A percentile compares a stretch with the other conserved stretches of the same genome.
Evolutionary conservation across 2,329 filamentous ascomycete species (phyloP).

Genomic region (Drechmeria coniospora): DNA sequence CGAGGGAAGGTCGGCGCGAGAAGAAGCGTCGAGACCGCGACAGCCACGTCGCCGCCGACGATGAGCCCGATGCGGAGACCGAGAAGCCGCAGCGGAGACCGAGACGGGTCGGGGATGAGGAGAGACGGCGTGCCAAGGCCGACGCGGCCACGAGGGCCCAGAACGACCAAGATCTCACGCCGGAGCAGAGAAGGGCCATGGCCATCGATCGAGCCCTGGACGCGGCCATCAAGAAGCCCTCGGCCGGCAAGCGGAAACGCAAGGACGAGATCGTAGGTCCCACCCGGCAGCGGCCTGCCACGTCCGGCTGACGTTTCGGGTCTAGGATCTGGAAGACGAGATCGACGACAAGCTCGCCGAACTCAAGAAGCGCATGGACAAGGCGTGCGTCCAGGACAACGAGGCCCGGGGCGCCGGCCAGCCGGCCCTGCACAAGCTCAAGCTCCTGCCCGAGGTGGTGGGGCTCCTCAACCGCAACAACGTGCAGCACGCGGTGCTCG

Average conservation of each 20-base stretch:
- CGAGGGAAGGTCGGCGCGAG: constrained; percentile 55
- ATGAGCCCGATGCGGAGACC: constrained; percentile 28
- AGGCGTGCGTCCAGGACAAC: constrained; percentile 77
- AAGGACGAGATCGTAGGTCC: constrained; percentile 70
- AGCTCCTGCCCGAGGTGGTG: constrained; percentile 82
- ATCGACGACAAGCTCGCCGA: constrained; percentile 81
- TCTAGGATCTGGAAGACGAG: constrained; percentile 72
- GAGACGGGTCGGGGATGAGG: constrained; percentile 28
- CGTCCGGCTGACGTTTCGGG: constrained; percentile 9
- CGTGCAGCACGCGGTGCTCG: constrained; percentile 68
- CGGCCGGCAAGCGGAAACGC: constrained; percentile 50
- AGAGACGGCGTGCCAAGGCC: constrained; percentile 29
- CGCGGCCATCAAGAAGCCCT: constrained; percentile 70
- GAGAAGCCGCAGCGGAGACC: constrained; percentile 31
- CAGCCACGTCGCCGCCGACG: constrained; percentile 31
- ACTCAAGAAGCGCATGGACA: constrained; percentile 80
- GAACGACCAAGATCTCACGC: constrained; percentile 64
- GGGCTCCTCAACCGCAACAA: constrained; percentile 80
- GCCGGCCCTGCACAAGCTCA: constrained; percentile 83
- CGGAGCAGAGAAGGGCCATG: constrained; percentile 68
- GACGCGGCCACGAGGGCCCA: constrained; percentile 36
- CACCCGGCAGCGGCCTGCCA: background rate
- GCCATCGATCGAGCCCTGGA: constrained; percentile 81
- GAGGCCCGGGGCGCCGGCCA: constrained; percentile 61
- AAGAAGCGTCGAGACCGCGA: constrained; percentile 43